A percentile compares a stretch with the other conserved stretches of the same genome.
Conservation (phyloP, 2,329 filamentous ascomycete genomes). For the Aspergillus sojae region DNA sequence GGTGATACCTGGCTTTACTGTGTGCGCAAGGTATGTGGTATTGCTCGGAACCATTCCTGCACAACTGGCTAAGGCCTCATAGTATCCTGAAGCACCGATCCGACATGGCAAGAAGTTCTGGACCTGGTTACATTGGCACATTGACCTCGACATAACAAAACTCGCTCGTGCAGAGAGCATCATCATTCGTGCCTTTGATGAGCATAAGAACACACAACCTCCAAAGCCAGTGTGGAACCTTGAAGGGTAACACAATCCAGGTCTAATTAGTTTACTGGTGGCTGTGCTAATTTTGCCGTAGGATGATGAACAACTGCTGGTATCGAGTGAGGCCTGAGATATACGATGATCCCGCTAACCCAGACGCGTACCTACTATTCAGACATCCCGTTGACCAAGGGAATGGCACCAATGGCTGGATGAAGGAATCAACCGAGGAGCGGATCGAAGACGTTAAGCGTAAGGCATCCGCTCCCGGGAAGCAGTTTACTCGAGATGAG, state of each 20-base stretch:
- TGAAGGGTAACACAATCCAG: slow-evolving; percentile 38
- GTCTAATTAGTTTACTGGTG: neutral
- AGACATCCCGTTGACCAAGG: slow-evolving; percentile 49
- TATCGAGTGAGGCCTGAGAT: slow-evolving; percentile 50
- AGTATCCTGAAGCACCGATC: slow-evolving; percentile 53
- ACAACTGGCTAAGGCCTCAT: neutral
- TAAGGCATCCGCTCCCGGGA: slow-evolving; percentile 48
- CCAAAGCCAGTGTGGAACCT: slow-evolving; percentile 51
- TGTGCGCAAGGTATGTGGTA: slow-evolving; percentile 42
- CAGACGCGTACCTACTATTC: slow-evolving; percentile 42
- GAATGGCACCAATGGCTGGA: slow-evolving; percentile 53
- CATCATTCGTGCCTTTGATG: slow-evolving; percentile 52
- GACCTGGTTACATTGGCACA: slow-evolving; percentile 58
- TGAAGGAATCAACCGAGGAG: slow-evolving; percentile 52
- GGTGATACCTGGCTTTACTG: slow-evolving; percentile 54
- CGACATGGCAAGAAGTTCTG: slow-evolving; percentile 58
- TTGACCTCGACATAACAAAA: slow-evolving; percentile 51
- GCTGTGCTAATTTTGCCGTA: slow-evolving; percentile 14
- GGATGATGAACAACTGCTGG: slow-evolving; percentile 60
- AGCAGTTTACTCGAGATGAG: slow-evolving; percentile 57
- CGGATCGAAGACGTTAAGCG: slow-evolving; percentile 50
- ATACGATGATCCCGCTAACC: slow-evolving; percentile 33
- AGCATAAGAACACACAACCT: slow-evolving; percentile 56
- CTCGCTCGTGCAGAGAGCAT: slow-evolving; percentile 49
- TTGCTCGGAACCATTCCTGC: neutral